Percentiles rank a stretch among this genome's conserved stretches.
phyloP scores from a whole-genome alignment of 257 asterid genomes.

The Buddleja alternifolia region DNA sequence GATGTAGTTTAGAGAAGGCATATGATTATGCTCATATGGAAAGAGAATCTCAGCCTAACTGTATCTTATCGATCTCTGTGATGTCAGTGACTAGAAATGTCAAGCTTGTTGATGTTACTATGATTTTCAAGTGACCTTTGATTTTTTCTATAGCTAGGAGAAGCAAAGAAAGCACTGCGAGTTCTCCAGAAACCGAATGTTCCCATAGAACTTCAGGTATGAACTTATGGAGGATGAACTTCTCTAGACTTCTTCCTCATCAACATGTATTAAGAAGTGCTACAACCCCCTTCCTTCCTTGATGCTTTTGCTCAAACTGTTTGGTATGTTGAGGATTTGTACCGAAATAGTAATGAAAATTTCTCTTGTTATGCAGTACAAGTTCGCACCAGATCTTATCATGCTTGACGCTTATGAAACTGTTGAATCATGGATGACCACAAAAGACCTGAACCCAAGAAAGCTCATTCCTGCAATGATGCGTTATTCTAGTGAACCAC shows the following conservation, averaged over 20 bases:
- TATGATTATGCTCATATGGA: conserved; percentile 20
- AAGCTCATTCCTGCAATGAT: conserved; percentile 99
- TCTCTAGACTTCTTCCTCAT: conserved; percentile 22
- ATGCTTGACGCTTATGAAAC: conserved; percentile 99
- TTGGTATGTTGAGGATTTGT: conserved; percentile 21
- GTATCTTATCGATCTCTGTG: conserved; percentile 26
- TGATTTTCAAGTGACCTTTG: conserved; percentile 17
- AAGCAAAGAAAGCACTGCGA: conserved; percentile 93
- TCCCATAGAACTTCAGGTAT: conserved; percentile 88
- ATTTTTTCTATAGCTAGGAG: conserved; percentile 72
- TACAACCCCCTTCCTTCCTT: conserved; percentile 22
- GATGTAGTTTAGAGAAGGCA: conserved; percentile 22
- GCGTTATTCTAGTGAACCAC: conserved; percentile 98
- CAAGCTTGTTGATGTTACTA: conserved; percentile 13
- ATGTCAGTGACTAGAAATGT: conserved; percentile 22
- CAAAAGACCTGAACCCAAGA: conserved; percentile 84
- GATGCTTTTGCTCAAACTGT: conserved; percentile 16
- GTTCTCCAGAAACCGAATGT: conserved; percentile 97
- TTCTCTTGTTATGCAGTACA: conserved; percentile 69
- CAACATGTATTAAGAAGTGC: conserved; percentile 17
- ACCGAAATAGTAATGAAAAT: conserved; percentile 28
- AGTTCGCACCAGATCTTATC: conserved; percentile 95
- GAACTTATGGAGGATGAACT: conserved; percentile 13
- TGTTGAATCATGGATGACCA: conserved; percentile 97
- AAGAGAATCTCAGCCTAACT: conserved; percentile 7